Evolutionary conservation across 192 early-diverging fungal genomes (phyloP).

Genomic region (Backusella macrospora): DNA sequence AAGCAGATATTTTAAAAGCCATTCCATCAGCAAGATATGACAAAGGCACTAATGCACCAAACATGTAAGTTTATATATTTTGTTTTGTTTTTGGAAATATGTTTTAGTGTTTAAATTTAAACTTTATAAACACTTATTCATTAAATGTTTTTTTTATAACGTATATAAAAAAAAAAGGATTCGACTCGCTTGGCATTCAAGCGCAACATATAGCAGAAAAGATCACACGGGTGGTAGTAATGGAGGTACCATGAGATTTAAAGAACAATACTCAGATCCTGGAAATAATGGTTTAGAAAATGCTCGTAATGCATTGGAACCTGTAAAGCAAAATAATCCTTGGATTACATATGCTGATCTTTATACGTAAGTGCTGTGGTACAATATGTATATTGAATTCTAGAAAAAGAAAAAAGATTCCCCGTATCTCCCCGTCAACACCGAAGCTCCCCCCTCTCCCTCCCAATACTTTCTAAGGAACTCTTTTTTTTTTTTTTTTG

Average conservation of each 20-base stretch:
- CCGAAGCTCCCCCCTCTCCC: too few species aligned
- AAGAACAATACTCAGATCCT: conserved; percentile 60
- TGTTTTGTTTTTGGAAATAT: neutral
- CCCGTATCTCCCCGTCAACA: neutral
- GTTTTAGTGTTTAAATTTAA: neutral
- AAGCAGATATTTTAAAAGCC: conserved; percentile 41
- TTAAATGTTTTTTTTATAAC: conserved; percentile 29
- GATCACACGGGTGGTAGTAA: conserved; percentile 62
- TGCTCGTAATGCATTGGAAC: conserved; percentile 57
- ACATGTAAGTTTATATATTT: conserved; percentile 60
- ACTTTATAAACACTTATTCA: neutral
- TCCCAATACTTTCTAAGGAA: neutral
- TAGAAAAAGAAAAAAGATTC: neutral
- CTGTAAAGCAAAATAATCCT: conserved; percentile 62
- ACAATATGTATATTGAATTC: neutral
- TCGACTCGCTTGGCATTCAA: conserved; percentile 63
- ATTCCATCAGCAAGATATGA: conserved; percentile 42
- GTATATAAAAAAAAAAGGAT: conserved; percentile 34
- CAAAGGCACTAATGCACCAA: conserved; percentile 69
- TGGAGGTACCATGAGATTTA: conserved; percentile 70
- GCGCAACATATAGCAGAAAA: conserved; percentile 64
- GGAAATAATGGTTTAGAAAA: conserved; percentile 64
- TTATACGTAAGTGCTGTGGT: conserved; percentile 56
- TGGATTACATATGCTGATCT: conserved; percentile 74
- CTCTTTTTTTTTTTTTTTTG: neutral